Percentiles rank a stretch among this genome's conserved stretches.
Evolutionary conservation across 371 early-diverging fungal species (phyloP).

Genomic region (Mortierella polycephala): DNA sequence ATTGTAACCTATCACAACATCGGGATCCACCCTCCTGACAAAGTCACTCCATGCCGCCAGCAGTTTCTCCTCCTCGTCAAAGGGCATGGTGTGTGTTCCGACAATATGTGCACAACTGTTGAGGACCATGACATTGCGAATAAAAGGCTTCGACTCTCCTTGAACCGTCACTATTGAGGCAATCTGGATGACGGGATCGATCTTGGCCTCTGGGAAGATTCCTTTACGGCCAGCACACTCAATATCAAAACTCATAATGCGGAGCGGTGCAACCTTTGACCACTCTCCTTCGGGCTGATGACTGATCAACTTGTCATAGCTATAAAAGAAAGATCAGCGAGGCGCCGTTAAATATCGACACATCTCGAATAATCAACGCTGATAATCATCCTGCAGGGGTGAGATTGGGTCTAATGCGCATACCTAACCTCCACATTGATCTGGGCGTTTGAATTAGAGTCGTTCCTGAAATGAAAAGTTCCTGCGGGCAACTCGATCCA

Average conservation of each 20-base stretch:
- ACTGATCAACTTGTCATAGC: constrained; percentile 80
- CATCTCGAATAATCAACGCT: too few species aligned
- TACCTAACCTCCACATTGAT: constrained; percentile 82
- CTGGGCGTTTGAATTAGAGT: constrained; percentile 77
- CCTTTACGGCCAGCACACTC: constrained; percentile 98
- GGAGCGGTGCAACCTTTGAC: constrained; percentile 95
- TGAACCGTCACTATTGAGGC: constrained; percentile 95
- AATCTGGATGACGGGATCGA: constrained; percentile 99
- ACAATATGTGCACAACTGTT: constrained; percentile 93
- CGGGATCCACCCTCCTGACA: constrained; percentile 91
- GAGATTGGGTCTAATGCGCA: background rate
- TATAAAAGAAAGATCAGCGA: constrained; percentile 21
- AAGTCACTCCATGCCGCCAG: constrained; percentile 92
- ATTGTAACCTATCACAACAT: constrained; percentile 99
- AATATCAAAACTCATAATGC: constrained; percentile 99
- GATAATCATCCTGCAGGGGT: background rate
- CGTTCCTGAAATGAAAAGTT: constrained; percentile 64
- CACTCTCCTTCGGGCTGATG: constrained; percentile 93
- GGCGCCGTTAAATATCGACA: background rate
- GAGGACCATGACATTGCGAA: constrained; percentile 94
- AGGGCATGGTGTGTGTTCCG: constrained; percentile 90
- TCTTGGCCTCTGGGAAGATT: constrained; percentile 94
- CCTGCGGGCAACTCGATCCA: constrained; percentile 93
- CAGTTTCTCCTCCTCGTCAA: constrained; percentile 88
- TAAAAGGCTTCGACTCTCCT: constrained; percentile 88